phyloP scores from a whole-genome alignment of 2,329 filamentous ascomycete genomes.

The Trichoderma koningii region DNA sequence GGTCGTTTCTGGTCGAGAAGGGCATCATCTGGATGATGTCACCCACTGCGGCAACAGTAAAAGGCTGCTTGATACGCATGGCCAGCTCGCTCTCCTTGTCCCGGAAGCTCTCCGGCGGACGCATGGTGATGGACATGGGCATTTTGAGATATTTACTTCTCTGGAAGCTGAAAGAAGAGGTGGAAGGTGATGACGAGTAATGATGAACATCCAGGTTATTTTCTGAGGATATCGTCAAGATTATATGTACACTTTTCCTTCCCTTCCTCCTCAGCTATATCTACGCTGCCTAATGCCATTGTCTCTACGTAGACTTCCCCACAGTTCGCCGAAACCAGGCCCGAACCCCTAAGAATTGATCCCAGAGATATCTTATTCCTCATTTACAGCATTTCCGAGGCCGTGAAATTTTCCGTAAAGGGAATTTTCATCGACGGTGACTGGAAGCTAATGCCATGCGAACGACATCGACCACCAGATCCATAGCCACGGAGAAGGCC shows the following conservation, averaged over 20 bases:
- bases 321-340: background rate
- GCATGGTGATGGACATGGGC: conserved; percentile 6
- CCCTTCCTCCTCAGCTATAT: background rate
- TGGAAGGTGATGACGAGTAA: too few relatives aligned
- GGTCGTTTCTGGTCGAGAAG: background rate
- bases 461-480: background rate
- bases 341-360: background rate
- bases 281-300: background rate
- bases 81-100: conserved; percentile 17
- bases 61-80: conserved; percentile 20
- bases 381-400: background rate
- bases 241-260: background rate
- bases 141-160: background rate
- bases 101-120: conserved; percentile 5
- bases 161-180: background rate
- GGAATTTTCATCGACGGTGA: background rate
- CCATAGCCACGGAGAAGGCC: background rate
- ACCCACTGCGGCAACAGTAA: conserved; percentile 17
- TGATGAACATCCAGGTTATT: background rate
- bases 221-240: background rate
- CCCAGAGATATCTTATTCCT: background rate
- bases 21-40: conserved; percentile 19
- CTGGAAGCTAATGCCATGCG: background rate
- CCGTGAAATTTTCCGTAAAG: background rate
- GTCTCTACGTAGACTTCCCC: background rate